Evolutionary conservation across 192 early-diverging fungal species (phyloP).

Genomic region (Piromyces finnis): DNA sequence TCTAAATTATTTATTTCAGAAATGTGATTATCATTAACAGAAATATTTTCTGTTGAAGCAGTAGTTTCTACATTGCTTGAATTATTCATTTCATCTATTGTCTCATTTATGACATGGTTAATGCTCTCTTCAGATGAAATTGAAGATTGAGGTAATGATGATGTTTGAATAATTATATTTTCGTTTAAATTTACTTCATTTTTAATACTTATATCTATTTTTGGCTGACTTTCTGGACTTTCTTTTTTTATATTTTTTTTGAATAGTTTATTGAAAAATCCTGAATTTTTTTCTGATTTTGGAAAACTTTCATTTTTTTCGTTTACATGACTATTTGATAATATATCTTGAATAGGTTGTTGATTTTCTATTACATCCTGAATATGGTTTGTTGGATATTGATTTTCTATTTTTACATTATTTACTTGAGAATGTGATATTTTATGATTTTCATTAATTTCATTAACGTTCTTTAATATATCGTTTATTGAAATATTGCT

Average conservation of each 20-base stretch:
- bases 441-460: background rate
- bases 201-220: background rate
- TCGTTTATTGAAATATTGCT: background rate
- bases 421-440: background rate
- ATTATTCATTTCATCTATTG: background rate
- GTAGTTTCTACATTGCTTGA: background rate
- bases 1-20: too few species aligned
- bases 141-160: too few species aligned
- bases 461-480: background rate
- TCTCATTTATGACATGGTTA: background rate
- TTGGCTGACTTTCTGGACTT: background rate
- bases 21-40: too few species aligned
- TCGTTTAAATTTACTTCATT: background rate
- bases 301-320: background rate
- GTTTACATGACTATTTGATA: background rate
- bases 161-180: too few species aligned
- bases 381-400: too few species aligned
- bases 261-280: background rate
- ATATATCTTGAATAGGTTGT: background rate
- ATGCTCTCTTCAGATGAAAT: too few species aligned
- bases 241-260: background rate
- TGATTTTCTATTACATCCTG: background rate
- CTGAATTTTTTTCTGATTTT: background rate
- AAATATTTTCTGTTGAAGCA: background rate
- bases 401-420: background rate